Evolutionary conservation across 2,329 filamentous ascomycete species (phyloP).

Genomic region (Alternaria solani): DNA sequence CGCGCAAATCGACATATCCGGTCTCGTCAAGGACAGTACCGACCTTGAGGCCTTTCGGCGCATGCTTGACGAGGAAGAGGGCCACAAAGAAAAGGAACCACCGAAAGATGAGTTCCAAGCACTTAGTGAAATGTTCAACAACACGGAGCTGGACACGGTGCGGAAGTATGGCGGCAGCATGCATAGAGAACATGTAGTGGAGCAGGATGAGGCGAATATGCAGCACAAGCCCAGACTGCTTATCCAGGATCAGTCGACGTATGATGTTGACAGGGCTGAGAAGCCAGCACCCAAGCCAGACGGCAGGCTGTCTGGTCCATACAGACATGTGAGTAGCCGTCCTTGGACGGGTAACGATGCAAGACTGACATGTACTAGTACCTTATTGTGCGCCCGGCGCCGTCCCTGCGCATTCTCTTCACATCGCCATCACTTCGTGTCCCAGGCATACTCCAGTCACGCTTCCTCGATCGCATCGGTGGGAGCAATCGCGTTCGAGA

Average conservation of each 20-base stretch:
- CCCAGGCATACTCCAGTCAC: slow-evolving; percentile 59
- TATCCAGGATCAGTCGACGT: slow-evolving; percentile 56
- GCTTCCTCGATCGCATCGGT: slow-evolving; percentile 58
- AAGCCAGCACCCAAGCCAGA: slow-evolving; percentile 29
- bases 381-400: slow-evolving; percentile 57
- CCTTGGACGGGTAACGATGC: neutral
- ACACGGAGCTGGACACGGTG: slow-evolving; percentile 70
- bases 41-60: slow-evolving; percentile 69
- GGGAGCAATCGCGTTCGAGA: slow-evolving; percentile 62
- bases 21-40: slow-evolving; percentile 70
- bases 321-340: slow-evolving; percentile 61
- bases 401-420: slow-evolving; percentile 60
- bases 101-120: slow-evolving; percentile 71
- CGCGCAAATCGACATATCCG: slow-evolving; percentile 75
- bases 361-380: slow-evolving; percentile 49
- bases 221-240: slow-evolving; percentile 56
- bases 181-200: slow-evolving; percentile 63
- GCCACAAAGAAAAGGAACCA: slow-evolving; percentile 37
- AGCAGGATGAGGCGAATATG: slow-evolving; percentile 54
- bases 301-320: slow-evolving; percentile 57
- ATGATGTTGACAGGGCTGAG: slow-evolving; percentile 35
- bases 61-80: slow-evolving; percentile 53
- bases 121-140: slow-evolving; percentile 74
- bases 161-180: slow-evolving; percentile 70
- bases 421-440: slow-evolving; percentile 60